Evolutionary conservation across 2,329 filamentous ascomycete species (phyloP).

Genomic region (Ophiosphaerella herpotricha): DNA sequence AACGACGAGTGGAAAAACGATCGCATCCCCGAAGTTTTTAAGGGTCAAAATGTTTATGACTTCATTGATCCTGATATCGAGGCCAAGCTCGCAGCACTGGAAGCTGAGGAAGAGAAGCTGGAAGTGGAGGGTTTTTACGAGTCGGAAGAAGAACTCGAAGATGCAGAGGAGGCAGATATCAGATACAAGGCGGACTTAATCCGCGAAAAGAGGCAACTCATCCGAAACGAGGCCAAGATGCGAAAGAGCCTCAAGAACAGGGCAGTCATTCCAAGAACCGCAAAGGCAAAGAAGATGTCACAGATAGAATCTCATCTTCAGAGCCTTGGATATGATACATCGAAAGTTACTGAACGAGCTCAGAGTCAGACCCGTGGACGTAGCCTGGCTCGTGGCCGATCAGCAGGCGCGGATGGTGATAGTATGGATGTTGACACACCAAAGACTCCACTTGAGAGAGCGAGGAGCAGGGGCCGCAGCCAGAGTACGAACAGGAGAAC

Average conservation of each 20-base stretch:
- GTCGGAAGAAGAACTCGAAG: slow-evolving; percentile 72
- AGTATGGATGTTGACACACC: slow-evolving; percentile 70
- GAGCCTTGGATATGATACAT: slow-evolving; percentile 82
- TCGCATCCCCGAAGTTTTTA: slow-evolving; percentile 88
- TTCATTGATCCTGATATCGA: slow-evolving; percentile 98
- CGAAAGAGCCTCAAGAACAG: slow-evolving; percentile 97
- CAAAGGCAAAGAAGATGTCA: slow-evolving; percentile 78
- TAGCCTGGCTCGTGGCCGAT: slow-evolving; percentile 65
- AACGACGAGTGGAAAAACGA: slow-evolving; percentile 95
- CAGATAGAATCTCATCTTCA: slow-evolving; percentile 87
- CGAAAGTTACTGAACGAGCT: slow-evolving; percentile 73
- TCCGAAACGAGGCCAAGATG: slow-evolving; percentile 93
- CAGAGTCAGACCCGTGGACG: slow-evolving; percentile 75
- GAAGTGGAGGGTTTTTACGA: slow-evolving; percentile 94
- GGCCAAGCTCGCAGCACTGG: slow-evolving; percentile 84
- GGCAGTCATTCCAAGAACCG: slow-evolving; percentile 84
- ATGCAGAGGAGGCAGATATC: slow-evolving; percentile 85
- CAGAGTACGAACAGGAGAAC: slow-evolving; percentile 71
- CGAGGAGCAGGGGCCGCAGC: slow-evolving; percentile 72
- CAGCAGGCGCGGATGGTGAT: slow-evolving; percentile 59
- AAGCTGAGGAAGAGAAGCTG: slow-evolving; percentile 93
- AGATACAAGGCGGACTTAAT: slow-evolving; percentile 93
- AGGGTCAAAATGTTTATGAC: slow-evolving; percentile 97
- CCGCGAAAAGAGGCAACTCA: slow-evolving; percentile 88
- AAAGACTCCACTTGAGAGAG: slow-evolving; percentile 54